Evolutionary conservation across 2,329 filamentous ascomycete genomes (phyloP), one percentile per base, ranked within the genome.

Genomic region (Penicillium sp.): DNA sequence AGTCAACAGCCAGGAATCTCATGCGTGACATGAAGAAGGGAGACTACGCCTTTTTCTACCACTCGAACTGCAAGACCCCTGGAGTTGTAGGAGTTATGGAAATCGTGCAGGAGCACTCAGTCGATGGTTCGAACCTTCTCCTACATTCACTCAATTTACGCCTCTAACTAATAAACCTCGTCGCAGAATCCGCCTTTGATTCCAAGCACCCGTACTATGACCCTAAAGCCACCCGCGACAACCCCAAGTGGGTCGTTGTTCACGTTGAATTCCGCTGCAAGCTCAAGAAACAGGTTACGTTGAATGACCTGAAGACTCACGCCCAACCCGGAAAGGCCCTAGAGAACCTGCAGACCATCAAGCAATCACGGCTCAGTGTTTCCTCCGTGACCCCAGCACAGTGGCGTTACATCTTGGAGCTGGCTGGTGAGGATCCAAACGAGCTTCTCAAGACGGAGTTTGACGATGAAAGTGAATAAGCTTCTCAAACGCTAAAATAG

Each of bases 41-140:
- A 50, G 95, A 99, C 70, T 81, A 93, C 31, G 93, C 92, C 26
- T 98, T 99, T 78, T 98, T 99, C 78, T 98, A 98, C 72, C 93
- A 97, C 76, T 96, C 91, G 47, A 96, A 95, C 68, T 95, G 91
- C 77, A 96, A 96, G 72, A 85, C 88, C 25, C 92, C 93, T 0
- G 93, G 91, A 2, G 92, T 98, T 48, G 92, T 88, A 1, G 93
- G 93, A 1, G 85, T 88, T 19, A 93, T 96, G 89, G 90, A 95
- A 68, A 90, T 99, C 61, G 92, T 96, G 16, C 83, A 85, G 62
- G 93, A 96, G 71, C 89, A 91, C 64, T 88, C 88, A 2, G 83
- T 91, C 9, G 95, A 99, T 68, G 77, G 89, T 91, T 77, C 66
- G 84, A 21, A 10, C 39, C 10, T 42, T 42, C 19, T 11, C 9